Conservation (phyloP, 768 basidiomycete genomes). For the Pleurotus sapidus region DNA sequence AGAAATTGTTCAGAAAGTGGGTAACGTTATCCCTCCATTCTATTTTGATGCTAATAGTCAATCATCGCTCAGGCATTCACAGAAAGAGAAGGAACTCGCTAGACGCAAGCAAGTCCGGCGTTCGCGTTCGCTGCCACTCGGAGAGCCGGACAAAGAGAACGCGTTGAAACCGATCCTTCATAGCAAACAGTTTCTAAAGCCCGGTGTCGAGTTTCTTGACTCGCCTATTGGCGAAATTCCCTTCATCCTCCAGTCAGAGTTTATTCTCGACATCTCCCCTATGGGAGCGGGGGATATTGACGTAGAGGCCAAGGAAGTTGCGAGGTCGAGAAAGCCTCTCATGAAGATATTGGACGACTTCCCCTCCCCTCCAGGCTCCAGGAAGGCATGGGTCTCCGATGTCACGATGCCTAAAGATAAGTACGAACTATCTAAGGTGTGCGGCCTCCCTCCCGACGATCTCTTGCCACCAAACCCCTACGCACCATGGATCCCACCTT, state of each 20-base stretch:
- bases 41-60: neutral
- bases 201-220: neutral
- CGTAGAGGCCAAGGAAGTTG: neutral
- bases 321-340: neutral
- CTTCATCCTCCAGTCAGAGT: neutral
- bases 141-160: neutral
- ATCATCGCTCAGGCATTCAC: neutral
- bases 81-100: neutral
- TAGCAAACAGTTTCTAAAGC: neutral
- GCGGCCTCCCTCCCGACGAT: neutral
- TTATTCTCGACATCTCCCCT: constrained; percentile 1
- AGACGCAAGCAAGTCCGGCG: neutral
- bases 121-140: constrained; percentile 2
- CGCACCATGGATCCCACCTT: neutral
- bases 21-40: neutral
- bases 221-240: neutral
- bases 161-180: neutral
- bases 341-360: neutral
- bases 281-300: neutral
- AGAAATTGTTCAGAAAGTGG: constrained; percentile 1
- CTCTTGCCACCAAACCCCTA: constrained; percentile 2
- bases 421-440: neutral
- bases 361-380: neutral
- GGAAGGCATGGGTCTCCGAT: neutral
- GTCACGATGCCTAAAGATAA: neutral